phyloP scores from a whole-genome alignment of 2,329 filamentous ascomycete genomes.

The Byssoonygena ceratinophila region DNA sequence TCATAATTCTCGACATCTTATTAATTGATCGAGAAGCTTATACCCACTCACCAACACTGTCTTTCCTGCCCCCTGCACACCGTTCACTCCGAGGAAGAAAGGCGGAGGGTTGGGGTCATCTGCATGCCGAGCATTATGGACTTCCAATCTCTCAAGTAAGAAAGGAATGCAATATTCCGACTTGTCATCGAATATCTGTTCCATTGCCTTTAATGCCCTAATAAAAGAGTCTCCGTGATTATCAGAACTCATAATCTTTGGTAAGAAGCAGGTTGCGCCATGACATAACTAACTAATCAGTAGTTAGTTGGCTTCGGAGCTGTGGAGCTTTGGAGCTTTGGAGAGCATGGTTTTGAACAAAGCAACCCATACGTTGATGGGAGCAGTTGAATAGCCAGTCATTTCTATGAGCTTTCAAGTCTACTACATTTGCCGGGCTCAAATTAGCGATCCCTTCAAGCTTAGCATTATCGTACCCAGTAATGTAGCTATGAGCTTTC shows the following conservation, averaged over 20 bases:
- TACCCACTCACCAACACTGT: slow-evolving; percentile 68
- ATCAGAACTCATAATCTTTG: not conserved
- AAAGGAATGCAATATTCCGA: slow-evolving; percentile 67
- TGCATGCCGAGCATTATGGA: slow-evolving; percentile 38
- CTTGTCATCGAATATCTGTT: slow-evolving; percentile 62
- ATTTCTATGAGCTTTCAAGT: too few relatives aligned
- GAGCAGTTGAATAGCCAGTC: too few relatives aligned
- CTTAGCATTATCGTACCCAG: too few relatives aligned
- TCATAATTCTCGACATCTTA: too few relatives aligned
- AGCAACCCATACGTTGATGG: too few relatives aligned
- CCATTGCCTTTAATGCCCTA: slow-evolving; percentile 2
- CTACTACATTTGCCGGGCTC: too few relatives aligned
- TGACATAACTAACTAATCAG: not conserved
- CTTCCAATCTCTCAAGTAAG: slow-evolving; percentile 51
- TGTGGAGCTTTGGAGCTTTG: too few relatives aligned
- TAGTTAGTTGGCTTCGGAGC: too few relatives aligned
- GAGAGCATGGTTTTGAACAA: too few relatives aligned
- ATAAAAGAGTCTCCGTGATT: not conserved
- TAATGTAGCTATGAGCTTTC: too few relatives aligned
- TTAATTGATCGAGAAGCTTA: too few relatives aligned
- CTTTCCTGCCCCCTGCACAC: slow-evolving; percentile 85
- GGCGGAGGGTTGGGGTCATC: slow-evolving; percentile 42
- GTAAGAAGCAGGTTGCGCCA: not conserved
- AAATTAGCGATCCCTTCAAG: too few relatives aligned
- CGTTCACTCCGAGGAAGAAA: slow-evolving; percentile 80